A percentile compares a stretch with the other conserved stretches of the same genome.
phyloP scores from a whole-genome alignment of 2,329 filamentous ascomycete genomes.

The Xylaria multiplex region DNA sequence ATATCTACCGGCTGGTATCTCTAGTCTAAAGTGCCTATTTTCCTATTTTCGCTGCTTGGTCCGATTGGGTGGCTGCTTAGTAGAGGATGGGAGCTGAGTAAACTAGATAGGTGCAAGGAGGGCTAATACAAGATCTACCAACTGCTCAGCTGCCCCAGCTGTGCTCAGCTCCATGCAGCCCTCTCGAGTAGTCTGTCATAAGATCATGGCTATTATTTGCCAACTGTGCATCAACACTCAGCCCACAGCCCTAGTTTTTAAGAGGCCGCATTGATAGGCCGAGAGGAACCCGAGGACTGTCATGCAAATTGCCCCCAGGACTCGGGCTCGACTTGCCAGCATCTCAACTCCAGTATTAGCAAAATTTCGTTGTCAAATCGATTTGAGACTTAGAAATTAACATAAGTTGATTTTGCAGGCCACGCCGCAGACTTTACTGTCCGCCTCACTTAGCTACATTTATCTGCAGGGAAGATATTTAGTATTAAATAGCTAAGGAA shows the following conservation, averaged over 20 bases:
- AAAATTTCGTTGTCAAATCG: neutral
- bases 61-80: neutral
- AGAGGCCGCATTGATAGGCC: neutral
- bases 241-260: constrained; percentile 4
- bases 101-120: neutral
- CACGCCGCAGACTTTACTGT: neutral
- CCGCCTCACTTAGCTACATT: neutral
- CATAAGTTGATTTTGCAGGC: neutral
- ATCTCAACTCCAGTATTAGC: neutral
- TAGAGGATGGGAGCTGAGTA: constrained; percentile 19
- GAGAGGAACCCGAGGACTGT: neutral
- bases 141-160: constrained; percentile 26
- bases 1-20: neutral
- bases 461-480: neutral
- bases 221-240: neutral
- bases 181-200: neutral
- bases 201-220: neutral
- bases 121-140: constrained; percentile 1
- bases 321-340: constrained; percentile 2
- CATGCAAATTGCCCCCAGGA: neutral
- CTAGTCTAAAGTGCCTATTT: neutral
- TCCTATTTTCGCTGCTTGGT: neutral
- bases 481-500: too few species aligned
- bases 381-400: neutral
- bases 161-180: constrained; percentile 28